These are phyloP conservation scores for Cadophora luteo-olivacea DNA, from an alignment of 2,329 filamentous ascomycete genomes.

Conservation along the genomic window DNA sequence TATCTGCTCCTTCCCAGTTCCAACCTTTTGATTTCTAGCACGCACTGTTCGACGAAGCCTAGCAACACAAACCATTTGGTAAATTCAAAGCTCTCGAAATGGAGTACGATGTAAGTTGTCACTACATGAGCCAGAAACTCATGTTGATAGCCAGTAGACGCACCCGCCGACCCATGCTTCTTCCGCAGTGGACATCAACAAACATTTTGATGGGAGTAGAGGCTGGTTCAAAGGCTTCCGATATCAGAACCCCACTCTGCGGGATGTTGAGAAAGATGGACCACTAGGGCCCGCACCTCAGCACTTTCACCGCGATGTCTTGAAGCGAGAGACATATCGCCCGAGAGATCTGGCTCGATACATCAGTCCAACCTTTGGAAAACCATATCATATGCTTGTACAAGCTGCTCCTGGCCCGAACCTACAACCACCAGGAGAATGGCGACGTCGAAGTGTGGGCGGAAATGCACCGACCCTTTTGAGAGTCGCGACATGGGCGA, in stretches of 20 bases:
- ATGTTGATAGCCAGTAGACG: neutral
- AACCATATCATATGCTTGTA: conserved; percentile 8
- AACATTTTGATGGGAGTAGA: conserved; percentile 8
- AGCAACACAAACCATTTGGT: neutral
- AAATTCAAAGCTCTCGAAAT: neutral
- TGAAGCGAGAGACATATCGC: conserved; percentile 15
- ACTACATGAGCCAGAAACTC: neutral
- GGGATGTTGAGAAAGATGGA: conserved; percentile 12
- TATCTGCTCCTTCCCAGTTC: neutral
- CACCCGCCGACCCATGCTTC: neutral
- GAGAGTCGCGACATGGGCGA: conserved; percentile 8
- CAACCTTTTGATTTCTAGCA: neutral
- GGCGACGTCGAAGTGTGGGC: conserved; percentile 1
- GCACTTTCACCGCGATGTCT: conserved; percentile 18
- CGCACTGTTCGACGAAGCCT: too few relatives aligned
- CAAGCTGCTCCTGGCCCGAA: conserved; percentile 7
- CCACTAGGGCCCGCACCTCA: conserved; percentile 5
- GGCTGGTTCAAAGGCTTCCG: conserved; percentile 14
- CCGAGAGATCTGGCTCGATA: conserved; percentile 9
- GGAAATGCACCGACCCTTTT: conserved; percentile 2
- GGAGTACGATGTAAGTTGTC: neutral
- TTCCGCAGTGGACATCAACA: conserved; percentile 2
- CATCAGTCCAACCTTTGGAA: conserved; percentile 12
- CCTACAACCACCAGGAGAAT: conserved; percentile 5
- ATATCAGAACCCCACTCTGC: conserved; percentile 14